Conservation (phyloP, 441 rosid genomes). For the Geranium incanum region DNA sequence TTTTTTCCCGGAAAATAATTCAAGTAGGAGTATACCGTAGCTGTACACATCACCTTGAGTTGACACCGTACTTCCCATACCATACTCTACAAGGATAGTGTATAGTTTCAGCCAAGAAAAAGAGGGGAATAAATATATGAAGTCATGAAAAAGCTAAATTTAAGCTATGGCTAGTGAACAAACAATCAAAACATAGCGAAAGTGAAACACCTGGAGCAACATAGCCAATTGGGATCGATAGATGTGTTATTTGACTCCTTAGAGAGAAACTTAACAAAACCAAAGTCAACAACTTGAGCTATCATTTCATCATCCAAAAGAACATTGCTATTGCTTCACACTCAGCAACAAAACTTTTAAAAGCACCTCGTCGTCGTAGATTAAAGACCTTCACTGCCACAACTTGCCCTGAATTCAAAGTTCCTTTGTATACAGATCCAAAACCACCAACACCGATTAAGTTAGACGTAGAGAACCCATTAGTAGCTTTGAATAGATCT, state of each 20-base stretch:
- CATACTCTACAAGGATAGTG: not conserved
- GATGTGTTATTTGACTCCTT: not conserved
- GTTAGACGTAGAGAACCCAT: conserved; percentile 4
- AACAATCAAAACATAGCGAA: no score
- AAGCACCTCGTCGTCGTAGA: conserved; percentile 11
- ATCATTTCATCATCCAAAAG: conserved; percentile 7
- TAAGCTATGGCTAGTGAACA: no score
- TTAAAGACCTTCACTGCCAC: conserved; percentile 17
- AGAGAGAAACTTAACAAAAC: not conserved
- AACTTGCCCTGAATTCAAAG: not conserved
- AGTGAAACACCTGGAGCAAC: conserved; percentile 10
- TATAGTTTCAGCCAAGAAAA: not conserved
- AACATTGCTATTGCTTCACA: conserved; percentile 12
- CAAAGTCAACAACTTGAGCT: conserved; percentile 13
- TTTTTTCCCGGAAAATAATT: not conserved
- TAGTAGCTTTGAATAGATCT: conserved; percentile 8
- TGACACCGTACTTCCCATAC: not conserved
- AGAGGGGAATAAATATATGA: no score
- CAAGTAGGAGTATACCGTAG: not conserved
- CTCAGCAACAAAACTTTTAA: conserved; percentile 16
- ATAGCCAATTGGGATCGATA: not conserved
- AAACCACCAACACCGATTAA: conserved; percentile 12
- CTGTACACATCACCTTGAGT: not conserved
- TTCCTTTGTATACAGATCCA: conserved; percentile 17
- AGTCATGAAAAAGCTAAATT: no score